phyloP scores from a whole-genome alignment of 331 rosid species.

The Phaseolus coccineus region DNA sequence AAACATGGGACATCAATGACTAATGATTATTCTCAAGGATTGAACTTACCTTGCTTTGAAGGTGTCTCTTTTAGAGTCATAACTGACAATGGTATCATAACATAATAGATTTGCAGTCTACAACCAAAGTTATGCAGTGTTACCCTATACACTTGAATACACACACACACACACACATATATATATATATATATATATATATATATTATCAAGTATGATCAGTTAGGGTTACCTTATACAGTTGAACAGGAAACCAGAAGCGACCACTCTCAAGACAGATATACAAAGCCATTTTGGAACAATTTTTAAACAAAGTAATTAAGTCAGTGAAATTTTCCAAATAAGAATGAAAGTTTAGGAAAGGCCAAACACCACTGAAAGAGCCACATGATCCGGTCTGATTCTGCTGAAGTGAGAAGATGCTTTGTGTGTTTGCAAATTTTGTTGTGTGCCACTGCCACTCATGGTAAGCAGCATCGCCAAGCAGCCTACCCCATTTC shows the following conservation, averaged over 20 bases:
- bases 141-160: no score
- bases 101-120: conserved; percentile 65
- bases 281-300: conserved; percentile 36
- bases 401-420: conserved; percentile 25
- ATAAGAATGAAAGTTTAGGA: conserved; percentile 27
- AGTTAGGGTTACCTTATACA: background rate
- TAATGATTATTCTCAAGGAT: background rate
- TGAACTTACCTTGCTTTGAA: conserved; percentile 67
- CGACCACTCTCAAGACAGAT: conserved; percentile 43
- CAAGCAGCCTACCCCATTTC: conserved; percentile 68
- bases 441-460: conserved; percentile 57
- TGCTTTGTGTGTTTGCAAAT: conserved; percentile 35
- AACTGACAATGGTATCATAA: conserved; percentile 73
- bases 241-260: conserved; percentile 51
- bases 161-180: background rate
- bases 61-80: conserved; percentile 54
- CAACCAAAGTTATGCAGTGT: conserved; percentile 11
- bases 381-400: conserved; percentile 42
- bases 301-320: conserved; percentile 11
- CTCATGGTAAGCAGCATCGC: conserved; percentile 57
- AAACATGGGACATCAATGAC: background rate
- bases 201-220: background rate
- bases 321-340: conserved; percentile 15
- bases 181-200: no score
- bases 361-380: conserved; percentile 42